phyloP scores from a whole-genome alignment of 805 yeast genomes.

The Zygosaccharomyces gambellarensis region DNA sequence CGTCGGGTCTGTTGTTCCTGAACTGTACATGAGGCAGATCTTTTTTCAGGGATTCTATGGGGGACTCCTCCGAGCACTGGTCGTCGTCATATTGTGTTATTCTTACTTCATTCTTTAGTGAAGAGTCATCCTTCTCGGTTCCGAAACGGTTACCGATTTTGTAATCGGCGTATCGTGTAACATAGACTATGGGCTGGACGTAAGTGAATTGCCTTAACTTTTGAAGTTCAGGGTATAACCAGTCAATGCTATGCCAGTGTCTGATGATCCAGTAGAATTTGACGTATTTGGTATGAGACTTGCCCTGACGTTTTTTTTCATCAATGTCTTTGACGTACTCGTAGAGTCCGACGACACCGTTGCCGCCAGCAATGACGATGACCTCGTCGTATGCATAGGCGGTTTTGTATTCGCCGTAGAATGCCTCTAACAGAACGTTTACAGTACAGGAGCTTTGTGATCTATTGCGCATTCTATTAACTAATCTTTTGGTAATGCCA shows the following conservation, averaged over 20 bases:
- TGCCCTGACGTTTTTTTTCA: constrained; percentile 8
- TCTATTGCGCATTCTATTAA: constrained; percentile 30
- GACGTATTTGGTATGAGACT: constrained; percentile 24
- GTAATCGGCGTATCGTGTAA: constrained; percentile 45
- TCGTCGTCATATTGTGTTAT: not conserved
- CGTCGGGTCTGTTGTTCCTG: constrained; percentile 42
- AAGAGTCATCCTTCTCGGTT: not conserved
- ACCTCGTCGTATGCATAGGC: constrained; percentile 33
- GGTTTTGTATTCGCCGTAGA: constrained; percentile 49
- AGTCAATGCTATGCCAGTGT: constrained; percentile 44
- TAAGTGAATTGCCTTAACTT: constrained; percentile 11
- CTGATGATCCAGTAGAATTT: constrained; percentile 62
- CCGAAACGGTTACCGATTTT: constrained; percentile 8
- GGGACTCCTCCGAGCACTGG: too few relatives aligned
- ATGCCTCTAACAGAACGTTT: constrained; percentile 50
- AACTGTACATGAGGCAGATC: constrained; percentile 37
- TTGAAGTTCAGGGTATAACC: constrained; percentile 43
- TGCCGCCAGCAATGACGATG: constrained; percentile 47
- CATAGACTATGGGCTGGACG: constrained; percentile 39
- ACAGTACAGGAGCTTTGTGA: constrained; percentile 36
- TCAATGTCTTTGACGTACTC: constrained; percentile 30
- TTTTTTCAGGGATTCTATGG: not conserved
- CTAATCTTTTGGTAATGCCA: constrained; percentile 48
- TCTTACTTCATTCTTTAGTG: not conserved
- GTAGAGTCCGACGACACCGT: constrained; percentile 48